Evolutionary conservation across 768 basidiomycete species (phyloP), one percentile per base, ranked within the genome.

Genomic region (Pluteus cervinus): DNA sequence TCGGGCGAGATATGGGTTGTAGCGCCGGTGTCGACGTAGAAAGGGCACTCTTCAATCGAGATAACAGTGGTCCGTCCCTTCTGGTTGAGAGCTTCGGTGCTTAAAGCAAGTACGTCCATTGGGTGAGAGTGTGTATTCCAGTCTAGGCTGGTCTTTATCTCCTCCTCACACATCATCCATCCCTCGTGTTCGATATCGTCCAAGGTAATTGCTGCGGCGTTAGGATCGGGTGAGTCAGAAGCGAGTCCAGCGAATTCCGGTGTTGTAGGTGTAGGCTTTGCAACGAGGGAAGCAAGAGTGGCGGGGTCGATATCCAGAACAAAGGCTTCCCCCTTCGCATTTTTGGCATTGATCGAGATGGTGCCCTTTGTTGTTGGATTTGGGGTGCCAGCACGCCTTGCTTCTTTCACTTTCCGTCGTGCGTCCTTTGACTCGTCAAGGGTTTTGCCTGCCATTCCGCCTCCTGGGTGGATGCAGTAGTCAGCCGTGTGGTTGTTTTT

Each of bases 11-110:
- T 43, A 23, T 57, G 55, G 1, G 48, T 23, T 1, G 49, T 45
- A 1, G 56, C 53, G 0, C 60, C 56, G 1, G 53, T 49, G 33
- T 61, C 47, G 7, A 56, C 37, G 54, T 53, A 49, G 39, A 60
- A 45, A 0, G 49, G 50, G 14, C 21, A 32, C 7, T 29, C 29
- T 0, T 29, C 40, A 11, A 22, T 12, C 10, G 34, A 16, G 21
- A 36, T 21, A n/a, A n/a, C n/a, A n/a, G 40, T 34, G 18, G 22
- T 37, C n/a, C 15, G 25, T 8, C 29, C 14, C 1, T 29, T 11
- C 15, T 25, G 35, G 14, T 41, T 29, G 33, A 33, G 24, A 7
- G 38, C 14, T 9, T 18, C 10, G 37, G 36, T 22, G 16, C 29
- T 12, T 8, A 33, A n/a, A 8, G 23, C 17, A 16, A 30, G 7